Percentiles rank a stretch among this genome's conserved stretches.
These are phyloP conservation scores for Colletotrichum falcatum DNA, from an alignment of 2,329 filamentous ascomycete species.

Conservation along the genomic window DNA sequence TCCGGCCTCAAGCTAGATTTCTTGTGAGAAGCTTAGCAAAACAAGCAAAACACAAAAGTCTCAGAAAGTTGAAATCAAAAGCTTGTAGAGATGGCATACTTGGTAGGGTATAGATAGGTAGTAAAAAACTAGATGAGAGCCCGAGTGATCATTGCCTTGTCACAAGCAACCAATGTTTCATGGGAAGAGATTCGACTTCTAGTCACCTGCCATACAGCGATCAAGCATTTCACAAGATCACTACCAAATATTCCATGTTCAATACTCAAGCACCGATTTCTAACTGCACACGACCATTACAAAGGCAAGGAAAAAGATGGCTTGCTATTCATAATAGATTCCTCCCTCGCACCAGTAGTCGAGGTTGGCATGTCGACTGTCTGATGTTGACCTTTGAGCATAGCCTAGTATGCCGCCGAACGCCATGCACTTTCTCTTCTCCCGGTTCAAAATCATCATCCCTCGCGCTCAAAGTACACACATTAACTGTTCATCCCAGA, in stretches of 20 bases:
- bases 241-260: not conserved
- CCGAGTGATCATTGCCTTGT: no score
- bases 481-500: not conserved
- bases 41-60: no score
- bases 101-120: no score
- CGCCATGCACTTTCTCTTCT: not conserved
- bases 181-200: not conserved
- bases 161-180: not conserved
- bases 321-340: not conserved
- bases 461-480: not conserved
- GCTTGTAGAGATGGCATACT: not conserved
- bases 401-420: not conserved
- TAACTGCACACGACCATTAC: not conserved
- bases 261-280: not conserved
- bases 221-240: not conserved
- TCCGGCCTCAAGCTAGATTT: no score
- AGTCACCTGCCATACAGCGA: not conserved
- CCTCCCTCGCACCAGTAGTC: not conserved
- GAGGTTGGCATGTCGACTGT: not conserved
- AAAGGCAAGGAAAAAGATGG: not conserved
- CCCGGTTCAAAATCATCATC: not conserved
- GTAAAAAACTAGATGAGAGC: not conserved
- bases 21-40: no score
- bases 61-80: no score
- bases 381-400: not conserved